A percentile compares a stretch with the other conserved stretches of the same genome.
These are phyloP conservation scores for Chiua sp. DNA, from an alignment of 1,284 basidiomycete species.

Conservation along the genomic window DNA sequence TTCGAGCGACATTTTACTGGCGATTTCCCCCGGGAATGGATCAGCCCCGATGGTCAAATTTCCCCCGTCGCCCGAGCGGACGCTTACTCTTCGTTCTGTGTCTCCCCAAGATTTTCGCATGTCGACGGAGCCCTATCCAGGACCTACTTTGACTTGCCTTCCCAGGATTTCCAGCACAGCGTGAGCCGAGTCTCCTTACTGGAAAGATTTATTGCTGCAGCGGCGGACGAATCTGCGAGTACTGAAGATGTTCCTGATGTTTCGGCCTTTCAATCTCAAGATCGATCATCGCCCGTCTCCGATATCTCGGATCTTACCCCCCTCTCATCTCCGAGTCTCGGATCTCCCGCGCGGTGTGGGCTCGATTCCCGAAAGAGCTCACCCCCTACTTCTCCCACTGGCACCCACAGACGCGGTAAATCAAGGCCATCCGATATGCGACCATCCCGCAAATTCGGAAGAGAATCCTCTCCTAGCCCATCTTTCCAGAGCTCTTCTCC, in stretches of 20 bases:
- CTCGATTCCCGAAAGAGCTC: constrained; percentile 12
- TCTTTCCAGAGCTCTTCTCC: constrained; percentile 7
- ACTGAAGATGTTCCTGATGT: neutral
- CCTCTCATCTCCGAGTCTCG: constrained; percentile 33
- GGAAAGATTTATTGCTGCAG: constrained; percentile 35
- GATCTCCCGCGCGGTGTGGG: constrained; percentile 4
- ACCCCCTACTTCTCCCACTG: constrained; percentile 27
- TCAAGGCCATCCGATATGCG: neutral
- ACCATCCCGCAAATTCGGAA: neutral
- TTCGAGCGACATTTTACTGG: constrained; percentile 36
- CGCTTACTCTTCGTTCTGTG: neutral
- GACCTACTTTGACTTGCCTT: neutral
- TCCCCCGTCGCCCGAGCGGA: constrained; percentile 30
- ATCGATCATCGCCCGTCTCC: constrained; percentile 27
- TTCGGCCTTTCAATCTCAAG: constrained; percentile 7
- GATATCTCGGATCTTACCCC: constrained; percentile 36
- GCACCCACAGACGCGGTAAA: neutral
- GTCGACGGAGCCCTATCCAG: constrained; percentile 1
- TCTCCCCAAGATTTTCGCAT: constrained; percentile 13
- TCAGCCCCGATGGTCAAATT: constrained; percentile 10
- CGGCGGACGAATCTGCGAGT: constrained; percentile 16
- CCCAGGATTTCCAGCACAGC: constrained; percentile 9
- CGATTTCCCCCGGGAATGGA: constrained; percentile 27
- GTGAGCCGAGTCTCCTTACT: constrained; percentile 30
- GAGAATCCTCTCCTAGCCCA: neutral